Evolutionary conservation across 139 green algal species (phyloP).

Genomic region (Tetratostichococcus sp.): DNA sequence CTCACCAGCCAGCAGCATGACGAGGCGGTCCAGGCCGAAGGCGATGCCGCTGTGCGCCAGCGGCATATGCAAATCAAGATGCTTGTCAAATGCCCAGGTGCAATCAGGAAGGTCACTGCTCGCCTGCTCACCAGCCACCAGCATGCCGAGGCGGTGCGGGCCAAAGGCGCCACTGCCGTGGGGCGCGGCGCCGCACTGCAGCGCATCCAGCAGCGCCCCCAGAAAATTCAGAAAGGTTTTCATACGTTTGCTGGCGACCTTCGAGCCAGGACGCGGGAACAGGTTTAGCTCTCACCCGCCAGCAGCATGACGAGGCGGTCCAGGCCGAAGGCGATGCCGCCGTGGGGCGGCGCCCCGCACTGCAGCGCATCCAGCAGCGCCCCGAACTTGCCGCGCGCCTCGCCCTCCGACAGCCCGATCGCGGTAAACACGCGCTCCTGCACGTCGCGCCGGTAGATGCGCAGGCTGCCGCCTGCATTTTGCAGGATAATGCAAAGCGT

Average conservation of each 20-base stretch:
- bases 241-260: no score
- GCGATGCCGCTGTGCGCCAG: no score
- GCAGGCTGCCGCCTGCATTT: slow-evolving; percentile 75
- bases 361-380: slow-evolving; percentile 81
- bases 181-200: slow-evolving; percentile 83
- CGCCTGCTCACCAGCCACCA: no score
- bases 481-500: no score
- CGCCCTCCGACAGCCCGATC: slow-evolving; percentile 79
- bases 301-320: slow-evolving; percentile 95
- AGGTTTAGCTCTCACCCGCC: slow-evolving; percentile 31
- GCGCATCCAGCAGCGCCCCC: slow-evolving; percentile 78
- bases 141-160: no score
- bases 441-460: slow-evolving; percentile 89
- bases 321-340: slow-evolving; percentile 88
- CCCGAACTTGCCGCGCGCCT: slow-evolving; percentile 81
- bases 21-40: no score
- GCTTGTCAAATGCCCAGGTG: no score
- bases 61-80: no score
- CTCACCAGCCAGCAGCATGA: slow-evolving; percentile 52
- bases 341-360: slow-evolving; percentile 89
- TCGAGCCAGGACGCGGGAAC: no score
- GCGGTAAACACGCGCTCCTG: slow-evolving; percentile 87
- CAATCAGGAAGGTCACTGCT: no score
- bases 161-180: no score
- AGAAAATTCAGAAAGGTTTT: no score